A percentile compares a stretch with the other conserved stretches of the same genome.
Evolutionary conservation across 768 basidiomycete genomes (phyloP).

Genomic region (Astraeus odoratus): DNA sequence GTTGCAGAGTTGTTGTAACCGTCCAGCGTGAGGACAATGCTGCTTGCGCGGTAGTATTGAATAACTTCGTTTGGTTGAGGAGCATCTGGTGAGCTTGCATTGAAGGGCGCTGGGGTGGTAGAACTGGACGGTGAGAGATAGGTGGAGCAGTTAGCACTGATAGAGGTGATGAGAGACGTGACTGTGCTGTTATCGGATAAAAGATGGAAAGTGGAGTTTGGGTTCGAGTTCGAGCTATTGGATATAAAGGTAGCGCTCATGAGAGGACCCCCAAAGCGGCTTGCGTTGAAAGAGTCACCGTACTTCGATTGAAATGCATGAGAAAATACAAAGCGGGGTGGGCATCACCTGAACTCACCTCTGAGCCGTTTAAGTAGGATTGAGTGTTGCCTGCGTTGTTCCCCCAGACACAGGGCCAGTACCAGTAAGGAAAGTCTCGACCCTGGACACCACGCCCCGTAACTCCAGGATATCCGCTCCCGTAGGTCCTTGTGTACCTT

Average conservation of each 20-base stretch:
- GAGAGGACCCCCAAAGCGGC: slow-evolving; percentile 44
- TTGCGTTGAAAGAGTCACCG: slow-evolving; percentile 36
- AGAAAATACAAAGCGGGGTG: background rate
- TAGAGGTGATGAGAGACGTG: slow-evolving; percentile 34
- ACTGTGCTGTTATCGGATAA: slow-evolving; percentile 45
- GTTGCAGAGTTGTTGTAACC: slow-evolving; percentile 61
- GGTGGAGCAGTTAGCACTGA: slow-evolving; percentile 38
- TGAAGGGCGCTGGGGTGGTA: slow-evolving; percentile 28
- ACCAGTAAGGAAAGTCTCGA: slow-evolving; percentile 55
- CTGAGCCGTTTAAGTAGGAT: slow-evolving; percentile 31
- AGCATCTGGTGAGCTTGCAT: slow-evolving; percentile 16
- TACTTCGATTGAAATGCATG: slow-evolving; percentile 31
- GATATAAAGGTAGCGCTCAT: slow-evolving; percentile 34
- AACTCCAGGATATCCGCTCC: slow-evolving; percentile 57
- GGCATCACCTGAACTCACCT: slow-evolving; percentile 26
- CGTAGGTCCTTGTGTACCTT: slow-evolving; percentile 37
- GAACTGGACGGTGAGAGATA: slow-evolving; percentile 28
- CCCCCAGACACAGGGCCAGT: slow-evolving; percentile 57
- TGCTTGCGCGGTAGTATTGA: slow-evolving; percentile 68
- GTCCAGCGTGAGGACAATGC: slow-evolving; percentile 52
- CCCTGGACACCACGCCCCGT: slow-evolving; percentile 38
- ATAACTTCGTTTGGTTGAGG: slow-evolving; percentile 47
- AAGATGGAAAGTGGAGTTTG: slow-evolving; percentile 35
- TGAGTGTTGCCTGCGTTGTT: slow-evolving; percentile 20
- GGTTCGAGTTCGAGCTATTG: slow-evolving; percentile 24